Evolutionary conservation across 139 green algal genomes (phyloP), one percentile per base, ranked within the genome.

Genomic region (Diplosphaera chodatii): DNA sequence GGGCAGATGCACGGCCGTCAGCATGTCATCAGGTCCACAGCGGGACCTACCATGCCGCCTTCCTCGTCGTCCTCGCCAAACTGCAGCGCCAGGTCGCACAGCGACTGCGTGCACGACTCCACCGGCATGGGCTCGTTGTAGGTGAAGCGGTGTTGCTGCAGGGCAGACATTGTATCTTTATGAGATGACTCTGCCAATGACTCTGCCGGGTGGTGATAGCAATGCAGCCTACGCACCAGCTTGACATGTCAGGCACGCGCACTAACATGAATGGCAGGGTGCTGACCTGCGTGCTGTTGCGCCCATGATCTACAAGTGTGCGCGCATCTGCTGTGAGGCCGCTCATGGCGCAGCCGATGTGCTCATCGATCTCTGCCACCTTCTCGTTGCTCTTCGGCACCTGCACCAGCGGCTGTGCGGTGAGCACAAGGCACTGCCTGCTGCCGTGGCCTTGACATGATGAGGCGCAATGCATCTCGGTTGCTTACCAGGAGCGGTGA

Each of bases 121-220:
- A 98, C 78, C 0, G 92, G 90, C 90, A 99, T 98, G 18, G 91
- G 82, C 82, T 99, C 96, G 77, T 98, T 96, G 83, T 98, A 99
- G 0, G 90, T 95, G 84, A 99, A 99, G 13, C 89, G 78, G 74
- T 99, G 94, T 83, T 95, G 87, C 89, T 98, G 92, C 66, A 80
- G 29, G 23, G 2, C 1, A n/a, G 22, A 67, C 37, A 48, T 48
- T 20, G n/a, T n/a, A n/a, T n/a, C n/a, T n/a, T n/a, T n/a, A n/a
- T n/a, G n/a, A n/a, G n/a, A n/a, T n/a, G n/a, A n/a, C n/a, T n/a
- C n/a, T n/a, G n/a, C n/a, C n/a, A n/a, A n/a, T n/a, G n/a, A n/a
- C n/a, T n/a, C 37, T 48, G 37, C 37, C 37, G 10, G 37, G 10
- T 48, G 37, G 37, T 48, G 10, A 6, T 48, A 10, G 37, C 37